Conservation (phyloP, 1,284 basidiomycete species). For the Pseudozyma pruni region DNA sequence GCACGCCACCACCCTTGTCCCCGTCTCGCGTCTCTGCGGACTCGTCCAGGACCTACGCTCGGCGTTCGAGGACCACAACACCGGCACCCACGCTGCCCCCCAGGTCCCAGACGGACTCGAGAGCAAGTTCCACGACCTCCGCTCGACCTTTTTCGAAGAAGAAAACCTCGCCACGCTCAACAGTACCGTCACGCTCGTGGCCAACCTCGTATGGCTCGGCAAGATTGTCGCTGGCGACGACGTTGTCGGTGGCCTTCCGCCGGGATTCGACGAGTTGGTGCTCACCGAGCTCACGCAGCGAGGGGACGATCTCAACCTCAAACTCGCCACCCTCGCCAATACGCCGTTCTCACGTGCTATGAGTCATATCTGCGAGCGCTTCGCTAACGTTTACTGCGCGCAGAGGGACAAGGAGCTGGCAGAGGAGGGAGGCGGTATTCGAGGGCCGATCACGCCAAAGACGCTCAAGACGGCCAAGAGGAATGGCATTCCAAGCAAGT, state of each 20-base stretch:
- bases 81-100: background rate
- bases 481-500: slow-evolving; percentile 21
- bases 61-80: slow-evolving; percentile 31
- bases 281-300: slow-evolving; percentile 20
- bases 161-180: slow-evolving; percentile 35
- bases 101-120: slow-evolving; percentile 19
- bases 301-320: slow-evolving; percentile 33
- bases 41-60: slow-evolving; percentile 37
- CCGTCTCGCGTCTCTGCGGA: slow-evolving; percentile 44
- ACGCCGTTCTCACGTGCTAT: slow-evolving; percentile 34
- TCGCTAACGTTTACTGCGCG: slow-evolving; percentile 27
- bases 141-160: slow-evolving; percentile 32
- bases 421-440: slow-evolving; percentile 20
- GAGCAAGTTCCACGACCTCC: slow-evolving; percentile 5
- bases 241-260: slow-evolving; percentile 9
- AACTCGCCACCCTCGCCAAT: slow-evolving; percentile 28
- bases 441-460: slow-evolving; percentile 39
- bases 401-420: background rate
- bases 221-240: slow-evolving; percentile 17
- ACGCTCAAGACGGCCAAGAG: slow-evolving; percentile 26
- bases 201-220: slow-evolving; percentile 44
- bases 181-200: slow-evolving; percentile 37
- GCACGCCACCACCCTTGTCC: slow-evolving; percentile 36
- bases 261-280: slow-evolving; percentile 23
- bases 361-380: slow-evolving; percentile 30